Base-by-base conservation (phyloP, 768 basidiomycete genomes). In the Sarcodon sp. region DNA sequence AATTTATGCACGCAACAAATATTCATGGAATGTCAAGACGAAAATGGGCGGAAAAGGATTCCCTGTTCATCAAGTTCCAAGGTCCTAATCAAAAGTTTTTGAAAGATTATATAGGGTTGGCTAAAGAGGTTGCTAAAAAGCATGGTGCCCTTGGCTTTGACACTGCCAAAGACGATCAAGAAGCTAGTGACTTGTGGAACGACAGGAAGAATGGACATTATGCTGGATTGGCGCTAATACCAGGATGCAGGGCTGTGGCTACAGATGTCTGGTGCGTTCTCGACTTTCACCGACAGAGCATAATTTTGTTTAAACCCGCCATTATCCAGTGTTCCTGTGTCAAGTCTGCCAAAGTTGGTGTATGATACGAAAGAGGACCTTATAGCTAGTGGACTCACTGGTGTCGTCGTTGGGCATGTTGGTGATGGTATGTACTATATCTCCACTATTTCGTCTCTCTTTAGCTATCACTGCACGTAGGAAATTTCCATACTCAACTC, bases 21-120 rank as follows among this genome's bases (percentile, higher is more conserved):
- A 64, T 66, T 39, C 73, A 66, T 48, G 77, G 76, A 54, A 69
- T 65, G 52, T 80, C 56, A 6, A 45, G 34, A 35, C 71, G 68
- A 36, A 71, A 71, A 51, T 88, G 79, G 64, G 73, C 75, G 0
- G 77, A 73, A 47, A 67, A 66, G 27, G 86, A 89, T 58, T 78
- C 75, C 16, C 69, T 94, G 9, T 88, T 90, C 67, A 85, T 94
- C 73, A 89, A 91, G 61, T 79, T 94, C 61, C 86, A 89, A 55
- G 86, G 86, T 9, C 72, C 80, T 7, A 74, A 79, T 1, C 65
- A 68, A 0, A 64, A 70, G 1, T 72, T 79, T 3, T 64, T 88
- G n/a, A 59, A 66, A 2, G 83, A 84, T 53, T 78, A 80, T 0
- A 76, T 80, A 0, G 64, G 66, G 6, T 68, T 81, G 12, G 78